A percentile compares a stretch with the other conserved stretches of the same genome.
phyloP scores from a whole-genome alignment of 768 basidiomycete genomes.

The Ramaria sp. region DNA sequence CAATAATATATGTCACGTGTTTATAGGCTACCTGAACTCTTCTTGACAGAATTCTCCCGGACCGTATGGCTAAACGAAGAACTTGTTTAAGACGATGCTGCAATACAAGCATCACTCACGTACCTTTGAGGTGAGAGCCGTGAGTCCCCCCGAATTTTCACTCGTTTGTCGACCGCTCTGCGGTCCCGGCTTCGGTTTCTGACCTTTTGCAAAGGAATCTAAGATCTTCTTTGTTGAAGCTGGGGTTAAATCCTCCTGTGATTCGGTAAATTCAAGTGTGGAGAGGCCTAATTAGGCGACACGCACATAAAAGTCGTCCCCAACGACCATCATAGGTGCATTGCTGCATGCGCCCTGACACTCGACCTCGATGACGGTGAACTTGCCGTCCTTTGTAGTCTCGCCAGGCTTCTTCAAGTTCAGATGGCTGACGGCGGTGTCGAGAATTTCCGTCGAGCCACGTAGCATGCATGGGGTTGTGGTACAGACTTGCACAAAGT shows the following conservation, averaged over 20 bases:
- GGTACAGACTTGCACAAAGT: constrained; percentile 98
- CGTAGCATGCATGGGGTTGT: constrained; percentile 97
- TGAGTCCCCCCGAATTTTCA: constrained; percentile 89
- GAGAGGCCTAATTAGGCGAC: not conserved
- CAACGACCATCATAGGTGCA: constrained; percentile 92
- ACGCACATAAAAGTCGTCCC: constrained; percentile 93
- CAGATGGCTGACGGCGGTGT: constrained; percentile 75
- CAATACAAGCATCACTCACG: constrained; percentile 9
- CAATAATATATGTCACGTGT: not conserved
- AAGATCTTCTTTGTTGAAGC: constrained; percentile 70
- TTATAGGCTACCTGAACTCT: constrained; percentile 60
- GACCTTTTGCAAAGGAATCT: constrained; percentile 67
- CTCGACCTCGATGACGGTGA: constrained; percentile 96
- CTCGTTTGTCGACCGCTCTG: constrained; percentile 80
- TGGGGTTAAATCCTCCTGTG: constrained; percentile 75
- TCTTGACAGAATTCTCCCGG: constrained; percentile 83
- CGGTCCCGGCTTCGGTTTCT: constrained; percentile 89
- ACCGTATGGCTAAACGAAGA: constrained; percentile 65
- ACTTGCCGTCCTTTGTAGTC: constrained; percentile 94
- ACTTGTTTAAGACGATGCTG: constrained; percentile 6
- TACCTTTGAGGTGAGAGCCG: constrained; percentile 68
- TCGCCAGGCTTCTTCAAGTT: constrained; percentile 78
- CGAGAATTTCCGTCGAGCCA: constrained; percentile 83
- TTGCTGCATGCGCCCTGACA: constrained; percentile 98
- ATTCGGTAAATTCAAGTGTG: constrained; percentile 1